Conservation (phyloP, 1,139 yeast species). For the Suhomyces anneliseae region DNA sequence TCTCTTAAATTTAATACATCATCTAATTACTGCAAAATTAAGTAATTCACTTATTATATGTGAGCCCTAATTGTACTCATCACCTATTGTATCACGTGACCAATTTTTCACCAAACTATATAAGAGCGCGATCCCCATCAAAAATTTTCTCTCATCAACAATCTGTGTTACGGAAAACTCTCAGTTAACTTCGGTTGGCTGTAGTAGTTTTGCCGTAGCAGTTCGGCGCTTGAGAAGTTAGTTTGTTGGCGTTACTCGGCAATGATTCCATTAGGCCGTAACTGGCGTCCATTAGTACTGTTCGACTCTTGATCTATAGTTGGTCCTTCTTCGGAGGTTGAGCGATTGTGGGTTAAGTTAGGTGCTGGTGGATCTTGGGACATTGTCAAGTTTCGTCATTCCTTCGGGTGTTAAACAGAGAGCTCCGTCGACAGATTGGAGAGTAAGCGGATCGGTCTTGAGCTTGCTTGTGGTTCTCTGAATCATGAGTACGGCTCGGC, state of each 20-base stretch:
- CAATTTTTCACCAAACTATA: neutral
- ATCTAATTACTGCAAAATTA: no score
- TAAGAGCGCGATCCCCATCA: neutral
- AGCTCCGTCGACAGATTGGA: constrained; percentile 88
- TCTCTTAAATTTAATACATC: no score
- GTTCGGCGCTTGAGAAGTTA: constrained; percentile 74
- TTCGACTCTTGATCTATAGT: constrained; percentile 27
- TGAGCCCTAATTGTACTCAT: constrained; percentile 1
- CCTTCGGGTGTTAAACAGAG: constrained; percentile 57
- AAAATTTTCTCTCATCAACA: constrained; percentile 27
- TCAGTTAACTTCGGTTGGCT: constrained; percentile 40
- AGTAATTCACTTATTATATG: no score
- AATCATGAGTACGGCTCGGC: constrained; percentile 51
- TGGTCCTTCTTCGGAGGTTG: constrained; percentile 59
- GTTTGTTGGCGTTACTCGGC: constrained; percentile 29
- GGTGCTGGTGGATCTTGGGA: constrained; percentile 25
- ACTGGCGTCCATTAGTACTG: constrained; percentile 25
- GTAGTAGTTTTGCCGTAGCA: constrained; percentile 49
- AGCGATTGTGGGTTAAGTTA: constrained; percentile 39
- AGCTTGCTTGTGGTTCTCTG: constrained; percentile 48
- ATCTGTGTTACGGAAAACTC: constrained; percentile 53
- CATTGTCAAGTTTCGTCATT: constrained; percentile 15
- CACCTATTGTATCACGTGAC: constrained; percentile 3
- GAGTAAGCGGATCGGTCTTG: constrained; percentile 63
- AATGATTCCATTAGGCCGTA: constrained; percentile 19